These are phyloP conservation scores for Lactarius hatsudake DNA, from an alignment of 768 basidiomycete species.

Conservation along the genomic window DNA sequence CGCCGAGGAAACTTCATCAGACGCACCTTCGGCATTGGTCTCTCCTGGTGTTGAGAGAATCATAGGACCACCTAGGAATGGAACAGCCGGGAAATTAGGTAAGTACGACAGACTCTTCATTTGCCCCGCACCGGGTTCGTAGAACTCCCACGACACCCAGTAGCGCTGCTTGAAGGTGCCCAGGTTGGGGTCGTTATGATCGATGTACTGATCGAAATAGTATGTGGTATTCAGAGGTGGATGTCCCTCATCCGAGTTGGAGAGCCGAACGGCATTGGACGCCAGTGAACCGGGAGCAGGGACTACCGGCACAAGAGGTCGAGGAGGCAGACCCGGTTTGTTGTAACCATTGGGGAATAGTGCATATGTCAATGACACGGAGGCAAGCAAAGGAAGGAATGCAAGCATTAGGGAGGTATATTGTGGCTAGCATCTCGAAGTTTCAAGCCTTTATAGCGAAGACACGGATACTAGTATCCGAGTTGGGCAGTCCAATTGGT, in stretches of 20 bases:
- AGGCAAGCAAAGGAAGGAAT: no score
- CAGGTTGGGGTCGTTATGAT: slow-evolving; percentile 52
- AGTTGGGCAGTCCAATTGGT: no score
- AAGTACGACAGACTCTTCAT: background rate
- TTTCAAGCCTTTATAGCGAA: no score
- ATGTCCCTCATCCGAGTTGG: slow-evolving; percentile 31
- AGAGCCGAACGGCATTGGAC: background rate
- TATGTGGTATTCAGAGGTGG: slow-evolving; percentile 41
- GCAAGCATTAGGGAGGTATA: no score
- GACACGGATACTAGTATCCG: no score
- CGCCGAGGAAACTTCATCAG: background rate
- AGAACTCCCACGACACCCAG: slow-evolving; percentile 55
- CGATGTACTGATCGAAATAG: slow-evolving; percentile 53
- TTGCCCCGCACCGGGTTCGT: slow-evolving; percentile 40
- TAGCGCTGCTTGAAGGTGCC: slow-evolving; percentile 76
- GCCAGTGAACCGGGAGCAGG: no score
- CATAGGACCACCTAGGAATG: slow-evolving; percentile 48
- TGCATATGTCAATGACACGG: no score
- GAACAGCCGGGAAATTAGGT: background rate
- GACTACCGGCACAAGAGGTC: no score
- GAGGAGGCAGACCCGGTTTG: no score
- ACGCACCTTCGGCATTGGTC: slow-evolving; percentile 46
- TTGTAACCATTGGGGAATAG: no score
- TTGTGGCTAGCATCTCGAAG: no score
- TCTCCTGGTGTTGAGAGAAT: slow-evolving; percentile 69